Percentiles rank a stretch among this genome's conserved stretches.
phyloP scores from a whole-genome alignment of 352 stramenopile species.

The Globisporangium rhizosaccharum region DNA sequence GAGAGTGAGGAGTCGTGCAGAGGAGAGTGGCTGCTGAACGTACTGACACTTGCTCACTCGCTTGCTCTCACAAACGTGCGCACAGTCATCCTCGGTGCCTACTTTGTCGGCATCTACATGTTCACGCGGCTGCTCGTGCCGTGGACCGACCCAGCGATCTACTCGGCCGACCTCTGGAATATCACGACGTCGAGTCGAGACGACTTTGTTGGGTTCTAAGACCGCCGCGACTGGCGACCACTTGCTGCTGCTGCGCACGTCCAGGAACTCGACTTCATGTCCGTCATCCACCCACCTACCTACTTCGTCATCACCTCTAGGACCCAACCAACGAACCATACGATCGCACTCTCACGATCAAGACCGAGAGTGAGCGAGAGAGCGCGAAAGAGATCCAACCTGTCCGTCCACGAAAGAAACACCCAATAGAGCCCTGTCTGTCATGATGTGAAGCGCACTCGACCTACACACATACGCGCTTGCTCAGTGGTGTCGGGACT shows the following conservation, averaged over 20 bases:
- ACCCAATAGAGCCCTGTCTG: constrained; percentile 3
- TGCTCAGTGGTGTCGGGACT: background rate
- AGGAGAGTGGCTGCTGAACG: background rate
- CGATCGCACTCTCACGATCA: too few species aligned
- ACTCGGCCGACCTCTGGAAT: constrained; percentile 80
- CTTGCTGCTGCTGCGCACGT: background rate
- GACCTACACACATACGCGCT: background rate
- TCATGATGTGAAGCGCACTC: background rate
- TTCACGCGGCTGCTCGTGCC: constrained; percentile 76
- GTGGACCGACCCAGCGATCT: constrained; percentile 73
- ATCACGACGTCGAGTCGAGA: constrained; percentile 46
- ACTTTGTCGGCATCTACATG: constrained; percentile 80
- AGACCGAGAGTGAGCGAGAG: too few species aligned
- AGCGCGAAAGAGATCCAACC: background rate
- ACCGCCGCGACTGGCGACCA: too few species aligned
- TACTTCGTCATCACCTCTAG: too few species aligned
- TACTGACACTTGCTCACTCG: background rate
- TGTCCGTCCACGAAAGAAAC: background rate
- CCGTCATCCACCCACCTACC: too few species aligned
- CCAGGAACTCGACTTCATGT: background rate
- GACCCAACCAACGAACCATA: too few species aligned
- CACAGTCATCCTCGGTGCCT: constrained; percentile 67
- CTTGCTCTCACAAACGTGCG: background rate
- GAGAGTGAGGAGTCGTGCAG: too few species aligned
- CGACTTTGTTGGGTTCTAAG: constrained; percentile 34